Evolutionary conservation across 164 flowering plant species (phyloP).

Genomic region (Berberis thunbergii): DNA sequence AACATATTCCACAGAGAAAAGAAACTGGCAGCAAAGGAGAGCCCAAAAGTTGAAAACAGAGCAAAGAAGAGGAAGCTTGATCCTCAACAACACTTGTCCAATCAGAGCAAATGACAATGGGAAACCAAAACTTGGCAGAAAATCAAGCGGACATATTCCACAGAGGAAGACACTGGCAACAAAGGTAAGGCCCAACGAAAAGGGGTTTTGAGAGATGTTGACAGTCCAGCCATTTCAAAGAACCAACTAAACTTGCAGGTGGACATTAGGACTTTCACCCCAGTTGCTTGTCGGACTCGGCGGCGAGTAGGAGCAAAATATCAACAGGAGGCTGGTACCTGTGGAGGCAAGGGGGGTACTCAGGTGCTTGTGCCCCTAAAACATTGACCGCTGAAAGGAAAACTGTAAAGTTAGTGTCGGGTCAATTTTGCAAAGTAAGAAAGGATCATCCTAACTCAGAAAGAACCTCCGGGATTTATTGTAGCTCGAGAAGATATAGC

Average conservation of each 20-base stretch:
- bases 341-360: constrained; percentile 8
- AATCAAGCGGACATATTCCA: constrained; percentile 6
- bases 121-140: constrained; percentile 8
- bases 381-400: constrained; percentile 4
- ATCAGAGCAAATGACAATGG: constrained; percentile 7
- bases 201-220: constrained; percentile 12
- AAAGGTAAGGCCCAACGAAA: not conserved
- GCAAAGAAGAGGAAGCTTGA: constrained; percentile 15
- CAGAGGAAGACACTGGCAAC: constrained; percentile 8
- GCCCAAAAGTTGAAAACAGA: constrained; percentile 7
- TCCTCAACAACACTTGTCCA: constrained; percentile 9
- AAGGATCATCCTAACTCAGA: constrained; percentile 10
- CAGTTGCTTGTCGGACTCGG: constrained; percentile 51
- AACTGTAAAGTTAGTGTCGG: constrained; percentile 5
- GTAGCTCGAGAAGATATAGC: constrained; percentile 3
- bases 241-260: constrained; percentile 10
- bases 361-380: constrained; percentile 2
- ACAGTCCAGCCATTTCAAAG: constrained; percentile 2
- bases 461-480: constrained; percentile 9
- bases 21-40: not conserved
- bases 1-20: not conserved
- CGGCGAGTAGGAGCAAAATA: constrained; percentile 13
- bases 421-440: constrained; percentile 8
- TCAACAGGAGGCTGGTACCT: constrained; percentile 4
- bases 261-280: constrained; percentile 20